Conservation (phyloP, 148 eudicot genomes). For the Oxyria digyna region DNA sequence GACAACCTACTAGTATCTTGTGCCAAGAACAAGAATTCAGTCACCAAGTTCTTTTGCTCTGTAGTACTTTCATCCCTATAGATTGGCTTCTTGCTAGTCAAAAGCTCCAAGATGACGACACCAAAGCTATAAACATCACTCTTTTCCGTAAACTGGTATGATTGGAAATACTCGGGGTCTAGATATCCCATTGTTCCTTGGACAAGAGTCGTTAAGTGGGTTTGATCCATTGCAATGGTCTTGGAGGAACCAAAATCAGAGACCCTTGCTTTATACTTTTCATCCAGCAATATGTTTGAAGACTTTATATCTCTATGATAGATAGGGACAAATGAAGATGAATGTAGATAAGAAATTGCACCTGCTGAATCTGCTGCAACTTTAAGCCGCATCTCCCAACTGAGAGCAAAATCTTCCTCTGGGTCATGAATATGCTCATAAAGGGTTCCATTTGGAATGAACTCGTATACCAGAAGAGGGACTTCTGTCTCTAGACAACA, state of each 20-base stretch:
- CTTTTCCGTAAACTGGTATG: neutral
- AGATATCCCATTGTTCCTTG: slow-evolving; percentile 5
- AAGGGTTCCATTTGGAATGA: slow-evolving; percentile 1
- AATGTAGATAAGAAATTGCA: neutral
- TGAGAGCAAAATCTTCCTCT: neutral
- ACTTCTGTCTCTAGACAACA: neutral
- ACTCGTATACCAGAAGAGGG: slow-evolving; percentile 5
- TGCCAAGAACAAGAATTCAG: neutral
- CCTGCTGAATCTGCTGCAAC: slow-evolving; percentile 2
- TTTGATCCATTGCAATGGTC: slow-evolving; percentile 4
- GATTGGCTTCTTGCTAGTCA: slow-evolving; percentile 2
- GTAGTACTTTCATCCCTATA: neutral
- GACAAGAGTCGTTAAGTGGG: slow-evolving; percentile 4
- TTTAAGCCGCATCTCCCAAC: slow-evolving; percentile 3
- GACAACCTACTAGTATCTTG: slow-evolving; percentile 2
- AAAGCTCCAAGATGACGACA: neutral
- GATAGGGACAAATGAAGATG: slow-evolving; percentile 1
- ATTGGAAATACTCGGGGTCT: slow-evolving; percentile 2
- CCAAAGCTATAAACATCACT: neutral
- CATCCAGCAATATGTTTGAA: neutral
- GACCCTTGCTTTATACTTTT: neutral
- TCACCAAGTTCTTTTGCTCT: slow-evolving; percentile 9
- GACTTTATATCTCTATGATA: slow-evolving; percentile 4
- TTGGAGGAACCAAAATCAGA: neutral
- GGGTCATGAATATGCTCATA: slow-evolving; percentile 1